A percentile compares a stretch with the other conserved stretches of the same genome.
phyloP scores from a whole-genome alignment of 345 rosid genomes.

The Pistacia vera region DNA sequence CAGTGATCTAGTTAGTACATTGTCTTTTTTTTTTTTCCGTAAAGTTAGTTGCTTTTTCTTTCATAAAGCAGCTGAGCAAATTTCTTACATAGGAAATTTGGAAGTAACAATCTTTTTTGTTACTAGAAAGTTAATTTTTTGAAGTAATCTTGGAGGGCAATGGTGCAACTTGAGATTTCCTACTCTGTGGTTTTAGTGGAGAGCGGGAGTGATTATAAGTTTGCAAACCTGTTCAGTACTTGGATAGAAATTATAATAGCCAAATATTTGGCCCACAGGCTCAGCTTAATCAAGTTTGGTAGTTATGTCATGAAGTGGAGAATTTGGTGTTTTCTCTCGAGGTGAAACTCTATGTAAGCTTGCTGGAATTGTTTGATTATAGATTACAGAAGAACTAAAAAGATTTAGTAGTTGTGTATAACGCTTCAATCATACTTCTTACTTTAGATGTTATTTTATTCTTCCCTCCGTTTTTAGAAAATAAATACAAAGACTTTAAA shows the following conservation, averaged over 20 bases:
- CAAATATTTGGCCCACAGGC: neutral
- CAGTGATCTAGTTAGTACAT: conserved; percentile 17
- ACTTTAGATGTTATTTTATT: too few species aligned
- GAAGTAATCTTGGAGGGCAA: neutral
- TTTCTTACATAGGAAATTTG: neutral
- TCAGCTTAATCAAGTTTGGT: neutral
- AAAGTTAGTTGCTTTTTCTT: neutral
- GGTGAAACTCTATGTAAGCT: too few species aligned
- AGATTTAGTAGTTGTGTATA: neutral
- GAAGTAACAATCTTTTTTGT: too few species aligned
- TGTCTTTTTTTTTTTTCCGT: conserved; percentile 5
- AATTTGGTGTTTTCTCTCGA: neutral
- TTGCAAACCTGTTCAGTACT: neutral
- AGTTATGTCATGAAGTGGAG: conserved; percentile 2
- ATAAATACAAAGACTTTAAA: too few species aligned
- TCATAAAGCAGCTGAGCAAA: neutral
- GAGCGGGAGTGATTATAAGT: conserved; percentile 3
- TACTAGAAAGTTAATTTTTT: too few species aligned
- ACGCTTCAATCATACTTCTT: neutral
- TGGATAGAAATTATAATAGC: neutral
- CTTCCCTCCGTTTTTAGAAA: too few species aligned
- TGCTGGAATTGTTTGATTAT: too few species aligned
- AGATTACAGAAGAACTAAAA: neutral
- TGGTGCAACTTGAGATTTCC: neutral
- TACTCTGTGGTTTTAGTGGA: conserved; percentile 7